Percentiles rank a stretch among this genome's conserved stretches.
phyloP scores from a whole-genome alignment of 2,329 filamentous ascomycete species.

The Aspergillus sp. region DNA sequence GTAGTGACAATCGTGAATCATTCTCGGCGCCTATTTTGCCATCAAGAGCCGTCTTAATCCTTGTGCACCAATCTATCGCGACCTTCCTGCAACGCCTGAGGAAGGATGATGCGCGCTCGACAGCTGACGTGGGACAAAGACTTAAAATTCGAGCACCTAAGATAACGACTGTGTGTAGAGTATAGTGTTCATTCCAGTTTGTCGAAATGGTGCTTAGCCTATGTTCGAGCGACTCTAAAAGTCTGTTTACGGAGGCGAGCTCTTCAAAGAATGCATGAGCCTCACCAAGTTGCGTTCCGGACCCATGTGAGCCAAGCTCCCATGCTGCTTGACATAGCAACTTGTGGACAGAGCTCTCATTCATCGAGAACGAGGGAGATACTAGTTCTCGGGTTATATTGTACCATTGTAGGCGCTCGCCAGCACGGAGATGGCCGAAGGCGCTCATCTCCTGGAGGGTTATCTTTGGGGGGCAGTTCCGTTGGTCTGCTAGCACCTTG shows the following conservation, averaged over 20 bases:
- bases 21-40: not conserved
- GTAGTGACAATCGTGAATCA: not conserved
- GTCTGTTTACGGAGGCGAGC: slow-evolving; percentile 17
- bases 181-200: slow-evolving; percentile 51
- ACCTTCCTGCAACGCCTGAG: slow-evolving; percentile 2
- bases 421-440: slow-evolving; percentile 41
- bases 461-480: slow-evolving; percentile 28
- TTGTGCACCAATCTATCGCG: slow-evolving; percentile 7
- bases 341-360: slow-evolving; percentile 46
- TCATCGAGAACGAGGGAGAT: slow-evolving; percentile 50
- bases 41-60: slow-evolving; percentile 1
- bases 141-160: slow-evolving; percentile 9
- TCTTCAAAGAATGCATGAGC: slow-evolving; percentile 20
- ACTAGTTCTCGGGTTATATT: slow-evolving; percentile 54
- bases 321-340: slow-evolving; percentile 50
- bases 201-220: slow-evolving; percentile 38
- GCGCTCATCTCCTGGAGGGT: slow-evolving; percentile 55
- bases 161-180: slow-evolving; percentile 26
- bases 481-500: slow-evolving; percentile 49
- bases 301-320: slow-evolving; percentile 42
- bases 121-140: slow-evolving; percentile 1
- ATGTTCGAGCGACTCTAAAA: slow-evolving; percentile 35
- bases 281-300: slow-evolving; percentile 13
- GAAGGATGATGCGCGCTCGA: not conserved
- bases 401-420: slow-evolving; percentile 48